These are phyloP conservation scores for Halenospora varia DNA, from an alignment of 495 filamentous ascomycete genomes.

Conservation along the genomic window DNA sequence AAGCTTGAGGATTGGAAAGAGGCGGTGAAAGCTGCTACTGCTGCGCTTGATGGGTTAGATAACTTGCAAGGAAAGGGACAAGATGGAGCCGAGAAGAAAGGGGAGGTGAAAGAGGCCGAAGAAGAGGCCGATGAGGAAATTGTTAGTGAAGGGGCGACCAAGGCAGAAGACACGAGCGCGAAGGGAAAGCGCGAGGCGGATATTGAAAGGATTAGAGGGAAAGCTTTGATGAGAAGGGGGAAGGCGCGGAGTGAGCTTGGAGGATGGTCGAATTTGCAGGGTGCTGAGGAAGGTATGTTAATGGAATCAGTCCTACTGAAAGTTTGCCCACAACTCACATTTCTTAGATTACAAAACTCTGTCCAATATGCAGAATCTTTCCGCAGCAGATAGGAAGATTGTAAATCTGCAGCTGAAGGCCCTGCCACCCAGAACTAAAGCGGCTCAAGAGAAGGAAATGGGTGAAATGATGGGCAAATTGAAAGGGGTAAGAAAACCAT, in stretches of 20 bases:
- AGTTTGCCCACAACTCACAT: slow-evolving; percentile 1
- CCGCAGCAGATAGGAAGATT: slow-evolving; percentile 57
- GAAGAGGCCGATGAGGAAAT: slow-evolving; percentile 58
- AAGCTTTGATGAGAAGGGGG: slow-evolving; percentile 82
- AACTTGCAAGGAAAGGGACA: slow-evolving; percentile 37
- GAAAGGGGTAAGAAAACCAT: slow-evolving; percentile 60
- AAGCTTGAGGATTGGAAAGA: slow-evolving; percentile 86
- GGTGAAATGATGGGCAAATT: slow-evolving; percentile 95
- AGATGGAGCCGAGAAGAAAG: slow-evolving; percentile 20
- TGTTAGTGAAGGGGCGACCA: slow-evolving; percentile 45
- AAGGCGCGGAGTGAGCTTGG: slow-evolving; percentile 65
- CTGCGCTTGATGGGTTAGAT: slow-evolving; percentile 68
- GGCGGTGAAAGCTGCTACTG: slow-evolving; percentile 67
- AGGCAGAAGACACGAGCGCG: slow-evolving; percentile 35
- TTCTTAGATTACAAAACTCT: slow-evolving; percentile 57
- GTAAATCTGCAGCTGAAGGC: slow-evolving; percentile 59
- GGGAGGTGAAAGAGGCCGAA: slow-evolving; percentile 51
- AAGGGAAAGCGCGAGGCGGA: slow-evolving; percentile 50
- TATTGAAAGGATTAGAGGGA: slow-evolving; percentile 73
- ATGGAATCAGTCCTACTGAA: not conserved
- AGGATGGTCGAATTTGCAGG: slow-evolving; percentile 78
- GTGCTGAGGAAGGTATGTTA: slow-evolving; percentile 61
- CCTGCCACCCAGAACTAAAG: slow-evolving; percentile 63
- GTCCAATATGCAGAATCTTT: slow-evolving; percentile 51
- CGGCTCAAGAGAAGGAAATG: slow-evolving; percentile 80